phyloP scores from a whole-genome alignment of 257 asterid genomes.

The Solanum etuberosum region DNA sequence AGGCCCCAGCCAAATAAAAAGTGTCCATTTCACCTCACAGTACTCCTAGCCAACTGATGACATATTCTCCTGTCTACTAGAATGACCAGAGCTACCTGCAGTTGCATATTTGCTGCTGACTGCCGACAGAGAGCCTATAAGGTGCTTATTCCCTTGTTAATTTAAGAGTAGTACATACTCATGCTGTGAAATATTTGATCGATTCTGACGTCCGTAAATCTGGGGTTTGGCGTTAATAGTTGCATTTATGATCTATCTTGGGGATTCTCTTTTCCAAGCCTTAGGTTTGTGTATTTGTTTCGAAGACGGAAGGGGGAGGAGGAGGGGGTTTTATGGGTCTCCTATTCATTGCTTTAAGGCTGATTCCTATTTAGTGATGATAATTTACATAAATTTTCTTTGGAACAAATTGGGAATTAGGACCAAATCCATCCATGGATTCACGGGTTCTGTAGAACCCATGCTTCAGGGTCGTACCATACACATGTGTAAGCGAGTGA shows the following conservation, averaged over 20 bases:
- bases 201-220: neutral
- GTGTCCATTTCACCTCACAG: neutral
- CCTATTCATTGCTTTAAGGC: neutral
- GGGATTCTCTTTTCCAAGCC: neutral
- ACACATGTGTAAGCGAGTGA: neutral
- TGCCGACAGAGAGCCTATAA: neutral
- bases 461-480: neutral
- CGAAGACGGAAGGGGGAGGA: neutral
- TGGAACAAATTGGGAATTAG: neutral
- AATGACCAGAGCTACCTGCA: neutral
- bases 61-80: neutral
- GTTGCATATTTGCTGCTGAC: neutral
- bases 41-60: neutral
- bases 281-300: neutral
- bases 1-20: neutral
- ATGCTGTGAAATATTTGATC: neutral
- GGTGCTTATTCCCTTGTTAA: neutral
- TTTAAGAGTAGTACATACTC: neutral
- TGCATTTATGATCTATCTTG: neutral
- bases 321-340: neutral
- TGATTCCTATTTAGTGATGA: neutral
- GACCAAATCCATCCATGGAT: neutral
- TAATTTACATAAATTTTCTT: neutral
- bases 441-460: neutral
- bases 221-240: neutral